Evolutionary conservation across 2,329 filamentous ascomycete species (phyloP), one percentile per base, ranked within the genome.

Genomic region (Clarireedia homoeocarpa): DNA sequence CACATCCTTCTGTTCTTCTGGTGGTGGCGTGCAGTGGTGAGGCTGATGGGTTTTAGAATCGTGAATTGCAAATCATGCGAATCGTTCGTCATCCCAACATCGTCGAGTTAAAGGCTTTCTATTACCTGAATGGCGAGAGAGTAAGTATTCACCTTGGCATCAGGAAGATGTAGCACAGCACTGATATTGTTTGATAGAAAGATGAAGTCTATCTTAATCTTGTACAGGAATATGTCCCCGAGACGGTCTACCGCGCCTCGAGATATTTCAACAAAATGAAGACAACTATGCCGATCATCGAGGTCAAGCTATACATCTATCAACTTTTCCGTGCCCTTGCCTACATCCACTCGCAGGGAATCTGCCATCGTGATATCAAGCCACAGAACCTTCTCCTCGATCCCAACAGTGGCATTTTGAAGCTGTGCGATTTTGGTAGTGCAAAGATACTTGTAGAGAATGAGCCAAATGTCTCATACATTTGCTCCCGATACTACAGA

Each of bases 251-350:
- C 74, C 86, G 94, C 69, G 94, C 94, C 45, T 97, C 94, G 62
- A 86, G 94, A 68, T 97, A 96, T 77, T 99, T 99, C 82, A 97
- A 95, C 81, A 99, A 99, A 79, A 87, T 97, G 86, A 99, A 97
- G 84, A 95, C 91, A 6, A 96, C 92, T 53, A 99, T 99, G 94
- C 94, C 94, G 15, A 96, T 92, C 67, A 83, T 99, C 66, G 94
- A 99, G 74, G 91, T 97, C 71, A 99, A 99, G 80, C 86, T 99
- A 61, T 99, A 97, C 80, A 99, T 92, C 71, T 99, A 99, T 77
- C 94, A 99, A 78, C 87, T 99, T 55, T 99, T 99, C 83, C 87
- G 94, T 66, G 95, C 94, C 38, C 81, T 99, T 66, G 94, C 94
- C 69, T 99, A 99, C 76, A 99, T 99, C 66, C 94, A 99, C 76